Evolutionary conservation across 805 yeast species (phyloP).

Genomic region (Candida berthetii): DNA sequence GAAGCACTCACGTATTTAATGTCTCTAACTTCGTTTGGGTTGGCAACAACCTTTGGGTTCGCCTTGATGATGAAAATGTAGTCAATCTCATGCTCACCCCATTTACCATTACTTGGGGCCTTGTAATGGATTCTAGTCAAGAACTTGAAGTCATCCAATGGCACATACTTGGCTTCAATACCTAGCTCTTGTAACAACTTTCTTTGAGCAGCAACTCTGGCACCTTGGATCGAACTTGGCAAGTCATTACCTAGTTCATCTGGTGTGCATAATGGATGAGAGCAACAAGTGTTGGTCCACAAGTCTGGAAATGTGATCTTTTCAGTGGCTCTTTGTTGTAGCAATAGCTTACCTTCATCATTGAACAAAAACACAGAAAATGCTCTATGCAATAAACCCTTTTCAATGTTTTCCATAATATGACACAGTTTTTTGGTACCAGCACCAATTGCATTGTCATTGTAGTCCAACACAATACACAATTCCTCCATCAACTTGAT

Average conservation of each 20-base stretch:
- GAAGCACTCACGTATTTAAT: slow-evolving; percentile 62
- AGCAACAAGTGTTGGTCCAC: slow-evolving; percentile 99
- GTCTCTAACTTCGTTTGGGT: slow-evolving; percentile 84
- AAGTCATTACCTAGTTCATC: slow-evolving; percentile 69
- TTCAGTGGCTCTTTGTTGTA: slow-evolving; percentile 95
- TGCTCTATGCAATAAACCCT: slow-evolving; percentile 90
- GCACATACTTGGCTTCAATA: slow-evolving; percentile 52
- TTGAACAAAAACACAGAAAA: slow-evolving; percentile 93
- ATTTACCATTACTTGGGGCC: slow-evolving; percentile 73
- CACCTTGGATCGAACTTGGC: slow-evolving; percentile 65
- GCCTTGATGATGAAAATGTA: slow-evolving; percentile 78
- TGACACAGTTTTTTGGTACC: slow-evolving; percentile 91
- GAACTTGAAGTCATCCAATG: slow-evolving; percentile 66
- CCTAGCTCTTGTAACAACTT: slow-evolving; percentile 94
- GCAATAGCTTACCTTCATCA: slow-evolving; percentile 62
- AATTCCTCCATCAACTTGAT: slow-evolving; percentile 93
- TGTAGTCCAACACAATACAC: slow-evolving; percentile 86
- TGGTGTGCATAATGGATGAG: slow-evolving; percentile 87
- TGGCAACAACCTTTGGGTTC: slow-evolving; percentile 43
- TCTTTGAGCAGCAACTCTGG: slow-evolving; percentile 82
- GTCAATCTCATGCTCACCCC: slow-evolving; percentile 99
- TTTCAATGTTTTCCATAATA: slow-evolving; percentile 78
- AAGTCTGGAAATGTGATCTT: slow-evolving; percentile 93
- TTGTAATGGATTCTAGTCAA: slow-evolving; percentile 93
- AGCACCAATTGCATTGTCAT: slow-evolving; percentile 86